Base-by-base conservation (phyloP, 768 basidiomycete species). In the Macrolepiota fuliginosa region DNA sequence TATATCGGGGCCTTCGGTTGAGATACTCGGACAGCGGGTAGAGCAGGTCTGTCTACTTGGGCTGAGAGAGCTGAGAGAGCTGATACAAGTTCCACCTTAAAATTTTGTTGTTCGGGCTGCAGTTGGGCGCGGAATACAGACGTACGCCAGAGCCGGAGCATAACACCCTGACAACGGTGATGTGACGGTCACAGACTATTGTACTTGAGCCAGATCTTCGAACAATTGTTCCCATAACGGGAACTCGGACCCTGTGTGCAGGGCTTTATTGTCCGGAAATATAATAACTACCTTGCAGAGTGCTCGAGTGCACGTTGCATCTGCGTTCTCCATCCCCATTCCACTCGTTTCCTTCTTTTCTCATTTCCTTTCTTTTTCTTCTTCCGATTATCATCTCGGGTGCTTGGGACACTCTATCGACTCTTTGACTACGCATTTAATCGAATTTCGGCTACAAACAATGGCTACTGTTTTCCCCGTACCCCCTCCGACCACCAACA, bases 401-500 rank as follows among this genome's bases (percentile, higher is more conserved):
- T 42, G 58, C 50, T 52, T n/a, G 10, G 58, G 32, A 52, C 58
- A 37, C 58, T 51, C 57, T 57, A 50, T 15, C 17, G 36, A 17
- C 17, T 9, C 13, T 42, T 42, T 22, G 19, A 24, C 19, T 27
- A 24, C 25, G 4, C 46, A 17, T 24, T 2, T 10, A 47, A 40
- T 40, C 19, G 4, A 19, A 49, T 27, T 49, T 19, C 19, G 4
- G 5, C n/a, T 22, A 11, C 47, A 3, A 4, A 4, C 22, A 46
- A 52, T 59, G 50, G 27, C 58, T 42, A 29, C 37, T 51, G 15
- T 47, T 36, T 58, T 58, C 10, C 59, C 68, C 45, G 29, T 66
- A 19, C 71, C 71, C 19, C 83, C 85, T 4, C 77, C 83, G 0
- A 86, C 84, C 9, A 71, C 76, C 25, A 85, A 85, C 72, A 73